A percentile compares a stretch with the other conserved stretches of the same genome.
These are phyloP conservation scores for Dimocarpus longan DNA, from an alignment of 345 rosid genomes.

Conservation along the genomic window DNA sequence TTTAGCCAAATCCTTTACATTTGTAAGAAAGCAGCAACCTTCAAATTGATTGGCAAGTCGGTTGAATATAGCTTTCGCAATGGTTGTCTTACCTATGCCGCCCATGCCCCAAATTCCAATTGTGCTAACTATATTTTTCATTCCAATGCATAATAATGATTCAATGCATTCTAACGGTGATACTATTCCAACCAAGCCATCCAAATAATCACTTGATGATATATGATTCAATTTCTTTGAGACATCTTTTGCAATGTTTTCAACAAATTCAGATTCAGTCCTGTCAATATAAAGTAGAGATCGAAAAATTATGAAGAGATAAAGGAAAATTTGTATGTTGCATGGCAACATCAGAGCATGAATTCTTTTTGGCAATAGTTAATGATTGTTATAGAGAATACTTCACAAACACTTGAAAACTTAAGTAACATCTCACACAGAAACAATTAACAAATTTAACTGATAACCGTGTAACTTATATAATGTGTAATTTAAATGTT, in stretches of 20 bases:
- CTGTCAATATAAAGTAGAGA: neutral
- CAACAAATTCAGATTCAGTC: conserved; percentile 11
- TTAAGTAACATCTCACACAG: too few relatives aligned
- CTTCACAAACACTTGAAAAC: too few relatives aligned
- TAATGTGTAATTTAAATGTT: too few relatives aligned
- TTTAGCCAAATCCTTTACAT: conserved; percentile 28
- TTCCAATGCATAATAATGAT: neutral
- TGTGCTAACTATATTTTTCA: conserved; percentile 2
- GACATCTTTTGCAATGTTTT: neutral
- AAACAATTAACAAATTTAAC: too few relatives aligned
- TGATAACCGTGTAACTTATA: too few relatives aligned
- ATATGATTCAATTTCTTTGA: neutral
- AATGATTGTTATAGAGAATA: too few relatives aligned
- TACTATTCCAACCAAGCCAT: conserved; percentile 16
- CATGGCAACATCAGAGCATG: neutral
- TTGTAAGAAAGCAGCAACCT: conserved; percentile 33
- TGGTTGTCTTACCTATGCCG: conserved; percentile 39
- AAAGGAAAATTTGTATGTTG: neutral
- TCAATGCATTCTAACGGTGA: neutral
- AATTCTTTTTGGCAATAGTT: too few relatives aligned
- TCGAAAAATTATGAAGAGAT: neutral
- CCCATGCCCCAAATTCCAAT: conserved; percentile 38
- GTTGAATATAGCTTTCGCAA: conserved; percentile 34
- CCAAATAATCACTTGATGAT: neutral
- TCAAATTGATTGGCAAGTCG: conserved; percentile 24